Conservation (phyloP, 2,329 filamentous ascomycete genomes). For the Penicillium sp. region DNA sequence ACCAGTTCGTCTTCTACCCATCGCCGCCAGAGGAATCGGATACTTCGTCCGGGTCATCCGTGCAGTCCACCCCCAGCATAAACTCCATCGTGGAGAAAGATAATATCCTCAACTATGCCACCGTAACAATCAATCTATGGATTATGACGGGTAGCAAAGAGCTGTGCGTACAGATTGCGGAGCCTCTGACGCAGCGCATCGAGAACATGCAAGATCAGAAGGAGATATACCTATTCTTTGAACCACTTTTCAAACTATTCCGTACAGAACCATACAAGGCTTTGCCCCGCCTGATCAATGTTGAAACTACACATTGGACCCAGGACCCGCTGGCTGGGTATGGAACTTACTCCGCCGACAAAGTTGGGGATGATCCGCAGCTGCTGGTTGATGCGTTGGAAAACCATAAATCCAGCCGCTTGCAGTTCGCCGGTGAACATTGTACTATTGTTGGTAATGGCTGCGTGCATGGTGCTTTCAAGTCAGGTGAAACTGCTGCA, state of each 20-base stretch:
- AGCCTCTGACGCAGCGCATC: constrained; percentile 46
- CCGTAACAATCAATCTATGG: constrained; percentile 46
- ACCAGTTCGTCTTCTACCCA: constrained; percentile 48
- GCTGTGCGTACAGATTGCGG: constrained; percentile 45
- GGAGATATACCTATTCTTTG: constrained; percentile 44
- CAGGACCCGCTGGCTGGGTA: constrained; percentile 46
- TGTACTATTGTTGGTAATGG: constrained; percentile 43
- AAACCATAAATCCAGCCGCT: constrained; percentile 34
- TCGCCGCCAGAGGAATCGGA: constrained; percentile 35
- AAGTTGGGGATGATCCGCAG: constrained; percentile 44
- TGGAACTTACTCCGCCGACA: constrained; percentile 46
- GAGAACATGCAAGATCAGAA: constrained; percentile 43
- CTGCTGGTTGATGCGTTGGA: constrained; percentile 38
- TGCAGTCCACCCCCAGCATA: constrained; percentile 12
- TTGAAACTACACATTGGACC: constrained; percentile 48
- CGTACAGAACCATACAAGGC: constrained; percentile 47
- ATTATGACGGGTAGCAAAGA: constrained; percentile 46
- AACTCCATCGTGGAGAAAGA: constrained; percentile 20
- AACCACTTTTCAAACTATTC: constrained; percentile 45
- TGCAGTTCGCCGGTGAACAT: constrained; percentile 46
- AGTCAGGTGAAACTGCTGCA: constrained; percentile 44
- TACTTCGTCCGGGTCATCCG: constrained; percentile 29
- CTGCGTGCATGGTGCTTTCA: constrained; percentile 47
- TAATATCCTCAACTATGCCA: constrained; percentile 45
- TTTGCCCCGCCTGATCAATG: constrained; percentile 38